Conservation (phyloP, 2,329 filamentous ascomycete species). For the Curvularia eragrostidis region DNA sequence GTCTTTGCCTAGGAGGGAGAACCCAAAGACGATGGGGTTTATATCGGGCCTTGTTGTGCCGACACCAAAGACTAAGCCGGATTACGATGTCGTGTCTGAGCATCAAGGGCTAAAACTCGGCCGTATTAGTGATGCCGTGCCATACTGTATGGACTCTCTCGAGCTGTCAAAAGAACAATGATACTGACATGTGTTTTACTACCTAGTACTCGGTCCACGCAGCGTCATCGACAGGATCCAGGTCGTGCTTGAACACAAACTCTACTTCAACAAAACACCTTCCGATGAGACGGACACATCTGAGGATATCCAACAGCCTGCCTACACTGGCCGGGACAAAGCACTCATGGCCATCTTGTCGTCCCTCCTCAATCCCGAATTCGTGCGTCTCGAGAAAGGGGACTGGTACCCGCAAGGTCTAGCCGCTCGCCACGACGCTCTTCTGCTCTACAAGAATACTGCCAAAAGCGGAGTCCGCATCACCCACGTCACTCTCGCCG, state of each 20-base stretch:
- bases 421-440: background rate
- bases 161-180: no score
- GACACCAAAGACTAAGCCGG: background rate
- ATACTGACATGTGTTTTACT: background rate
- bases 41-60: constrained; percentile 1
- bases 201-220: constrained; percentile 10
- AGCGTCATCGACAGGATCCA: constrained; percentile 5
- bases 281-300: background rate
- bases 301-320: background rate
- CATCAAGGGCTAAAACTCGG: constrained; percentile 10
- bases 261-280: background rate
- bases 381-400: background rate
- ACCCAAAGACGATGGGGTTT: background rate
- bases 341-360: constrained; percentile 11
- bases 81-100: constrained; percentile 5
- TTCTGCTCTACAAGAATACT: constrained; percentile 7
- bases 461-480: background rate
- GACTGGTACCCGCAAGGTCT: constrained; percentile 16
- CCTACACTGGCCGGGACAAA: constrained; percentile 4
- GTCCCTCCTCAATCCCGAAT: background rate
- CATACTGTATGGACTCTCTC: constrained; percentile 6
- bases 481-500: background rate
- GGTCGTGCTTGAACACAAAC: constrained; percentile 7
- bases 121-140: constrained; percentile 9
- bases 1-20: constrained; percentile 1